phyloP scores from a whole-genome alignment of 2,329 filamentous ascomycete species.

The Teratosphaeria pseudoeucalypti region DNA sequence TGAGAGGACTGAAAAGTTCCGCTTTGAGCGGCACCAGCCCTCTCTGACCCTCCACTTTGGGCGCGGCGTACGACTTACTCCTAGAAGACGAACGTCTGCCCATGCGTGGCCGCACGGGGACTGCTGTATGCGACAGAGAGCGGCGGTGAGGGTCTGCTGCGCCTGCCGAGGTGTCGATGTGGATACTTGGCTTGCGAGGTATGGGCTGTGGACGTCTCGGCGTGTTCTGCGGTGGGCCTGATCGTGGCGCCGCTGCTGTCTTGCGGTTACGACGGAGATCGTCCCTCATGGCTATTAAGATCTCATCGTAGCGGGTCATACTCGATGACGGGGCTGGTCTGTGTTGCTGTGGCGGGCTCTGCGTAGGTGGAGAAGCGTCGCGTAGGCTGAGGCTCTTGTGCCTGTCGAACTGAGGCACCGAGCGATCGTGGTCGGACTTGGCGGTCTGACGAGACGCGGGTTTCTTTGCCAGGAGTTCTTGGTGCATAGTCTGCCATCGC shows the following conservation, averaged over 20 bases:
- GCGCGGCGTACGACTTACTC: conserved; percentile 19
- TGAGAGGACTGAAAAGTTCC: conserved; percentile 26
- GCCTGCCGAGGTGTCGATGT: conserved; percentile 9
- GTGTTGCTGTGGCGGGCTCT: conserved; percentile 1
- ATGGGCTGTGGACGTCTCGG: neutral
- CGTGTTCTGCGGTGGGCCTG: neutral
- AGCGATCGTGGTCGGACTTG: neutral
- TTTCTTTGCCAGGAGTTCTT: conserved; percentile 13
- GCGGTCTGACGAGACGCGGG: neutral
- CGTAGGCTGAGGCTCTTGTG: conserved; percentile 19
- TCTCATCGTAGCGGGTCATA: conserved; percentile 21
- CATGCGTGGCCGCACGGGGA: conserved; percentile 18
- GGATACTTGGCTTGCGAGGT: conserved; percentile 7
- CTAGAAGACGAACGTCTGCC: conserved; percentile 17
- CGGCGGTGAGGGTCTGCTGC: conserved; percentile 10
- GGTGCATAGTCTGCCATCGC: conserved; percentile 63
- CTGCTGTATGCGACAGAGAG: conserved; percentile 17
- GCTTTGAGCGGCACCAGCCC: conserved; percentile 22
- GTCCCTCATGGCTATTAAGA: conserved; percentile 26
- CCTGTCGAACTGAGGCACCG: conserved; percentile 16
- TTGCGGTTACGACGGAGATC: conserved; percentile 17
- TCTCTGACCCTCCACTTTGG: conserved; percentile 21
- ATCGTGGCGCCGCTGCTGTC: conserved; percentile 1
- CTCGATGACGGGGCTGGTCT: conserved; percentile 8
- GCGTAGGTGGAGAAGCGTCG: conserved; percentile 8